Base-by-base conservation (phyloP, 805 yeast genomes). In the Saccharomycopsis capsularis region DNA sequence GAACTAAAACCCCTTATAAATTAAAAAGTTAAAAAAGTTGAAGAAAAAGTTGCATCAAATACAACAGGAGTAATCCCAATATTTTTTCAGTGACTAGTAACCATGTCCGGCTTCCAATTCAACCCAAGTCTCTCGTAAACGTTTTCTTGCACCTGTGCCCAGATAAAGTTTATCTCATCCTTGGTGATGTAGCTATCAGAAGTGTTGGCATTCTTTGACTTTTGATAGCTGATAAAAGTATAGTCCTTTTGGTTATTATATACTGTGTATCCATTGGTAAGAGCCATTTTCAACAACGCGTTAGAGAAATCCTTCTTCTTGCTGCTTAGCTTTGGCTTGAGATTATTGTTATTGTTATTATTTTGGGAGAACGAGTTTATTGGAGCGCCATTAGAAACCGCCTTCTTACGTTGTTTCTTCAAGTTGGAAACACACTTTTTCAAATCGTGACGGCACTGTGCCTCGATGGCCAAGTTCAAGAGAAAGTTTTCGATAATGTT, bases 401-500 rank as follows among this genome's bases (percentile, higher is more conserved):
- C 60, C 37, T 62, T 64, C 21, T 59, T 57, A 55, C 73, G 71
- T 59, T 64, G 62, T 56, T 64, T 68, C 56, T 75, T 75, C 56
- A 70, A 60, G 32, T 70, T 73, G 29, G 70, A 63, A 54, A 84
- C 74, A 39, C 68, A 67, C 44, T 66, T 66, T 57, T 78, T 78
- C 60, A 79, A 84, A 57, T 84, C 88, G 32, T 68, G 66, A 19
- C 87, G 71, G 56, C 88, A 81, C 60, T 84, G 88, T 15, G 81
- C 78, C 56, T 82, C 88, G 42, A 82, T 82, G 3, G 79, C 85
- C 27, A 82, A 66, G 58, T 79, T 80, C 34, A 82, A 62, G 34
- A 81, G 57, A 57, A 76, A 84, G 63, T 82, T 83, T 55, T 84
- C 91, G 51, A 84, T 79, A 24, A 84, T 74, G 58, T 82, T 80